phyloP scores from a whole-genome alignment of 768 basidiomycete species.

The Leccinum fibrillosum region DNA sequence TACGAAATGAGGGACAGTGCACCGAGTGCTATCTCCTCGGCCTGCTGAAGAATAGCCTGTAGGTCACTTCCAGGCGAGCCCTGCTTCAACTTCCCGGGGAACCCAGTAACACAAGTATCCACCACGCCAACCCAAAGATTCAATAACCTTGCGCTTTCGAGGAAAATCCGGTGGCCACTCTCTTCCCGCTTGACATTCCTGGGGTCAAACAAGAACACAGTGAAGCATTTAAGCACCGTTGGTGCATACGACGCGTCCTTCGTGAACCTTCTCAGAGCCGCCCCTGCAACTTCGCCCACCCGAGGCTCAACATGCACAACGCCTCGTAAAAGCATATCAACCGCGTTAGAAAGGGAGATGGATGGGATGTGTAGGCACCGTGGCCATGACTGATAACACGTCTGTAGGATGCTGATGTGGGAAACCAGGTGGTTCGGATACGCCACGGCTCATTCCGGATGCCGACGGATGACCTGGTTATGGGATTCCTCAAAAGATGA shows the following conservation, averaged over 20 bases:
- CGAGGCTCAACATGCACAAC: constrained; percentile 82
- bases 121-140: constrained; percentile 36
- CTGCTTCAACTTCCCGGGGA: constrained; percentile 34
- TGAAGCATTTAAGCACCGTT: constrained; percentile 61
- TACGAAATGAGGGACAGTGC: constrained; percentile 72
- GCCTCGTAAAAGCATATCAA: constrained; percentile 78
- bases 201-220: constrained; percentile 72
- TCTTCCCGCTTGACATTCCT: constrained; percentile 58
- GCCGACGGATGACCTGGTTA: too few species aligned
- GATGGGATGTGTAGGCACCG: constrained; percentile 62
- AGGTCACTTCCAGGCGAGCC: constrained; percentile 40
- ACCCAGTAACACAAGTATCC: too few species aligned
- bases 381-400: constrained; percentile 83
- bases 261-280: constrained; percentile 72
- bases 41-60: constrained; percentile 38
- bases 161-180: constrained; percentile 56
- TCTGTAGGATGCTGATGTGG: constrained; percentile 68
- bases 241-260: constrained; percentile 52
- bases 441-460: constrained; percentile 51
- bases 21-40: constrained; percentile 66
- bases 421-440: constrained; percentile 61
- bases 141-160: constrained; percentile 67
- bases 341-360: constrained; percentile 52
- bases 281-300: constrained; percentile 64
- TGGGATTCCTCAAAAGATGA: constrained; percentile 61